Percentiles rank a stretch among this genome's conserved stretches.
phyloP scores from a whole-genome alignment of 768 basidiomycete genomes.

The Boletus vermiculosoides region DNA sequence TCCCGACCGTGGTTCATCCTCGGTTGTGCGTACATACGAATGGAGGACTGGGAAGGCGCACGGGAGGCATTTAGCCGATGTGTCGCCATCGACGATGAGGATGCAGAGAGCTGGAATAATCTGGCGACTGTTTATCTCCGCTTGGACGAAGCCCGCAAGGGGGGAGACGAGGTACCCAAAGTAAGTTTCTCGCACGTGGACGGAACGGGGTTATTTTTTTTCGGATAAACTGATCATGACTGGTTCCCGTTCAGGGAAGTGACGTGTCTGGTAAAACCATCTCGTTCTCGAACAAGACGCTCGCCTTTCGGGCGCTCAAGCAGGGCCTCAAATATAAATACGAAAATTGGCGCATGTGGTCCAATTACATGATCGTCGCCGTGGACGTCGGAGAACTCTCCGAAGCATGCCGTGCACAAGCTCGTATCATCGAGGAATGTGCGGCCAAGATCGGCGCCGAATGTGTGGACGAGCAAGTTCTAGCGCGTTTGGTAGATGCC shows the following conservation, averaged over 20 bases:
- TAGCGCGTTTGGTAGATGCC: slow-evolving; percentile 86
- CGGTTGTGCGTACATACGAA: slow-evolving; percentile 85
- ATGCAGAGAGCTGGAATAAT: slow-evolving; percentile 98
- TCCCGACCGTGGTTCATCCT: slow-evolving; percentile 94
- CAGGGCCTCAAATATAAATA: slow-evolving; percentile 83
- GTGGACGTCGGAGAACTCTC: slow-evolving; percentile 91
- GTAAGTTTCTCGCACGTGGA: slow-evolving; percentile 6
- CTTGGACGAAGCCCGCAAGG: slow-evolving; percentile 49
- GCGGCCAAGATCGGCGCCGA: slow-evolving; percentile 44
- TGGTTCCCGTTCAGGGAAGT: slow-evolving; percentile 24
- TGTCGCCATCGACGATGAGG: slow-evolving; percentile 91
- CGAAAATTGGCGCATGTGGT: slow-evolving; percentile 98
- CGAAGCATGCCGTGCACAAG: slow-evolving; percentile 82
- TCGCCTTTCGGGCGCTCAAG: slow-evolving; percentile 91
- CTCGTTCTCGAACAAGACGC: slow-evolving; percentile 72
- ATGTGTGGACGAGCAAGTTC: slow-evolving; percentile 80
- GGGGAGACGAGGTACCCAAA: slow-evolving; percentile 25
- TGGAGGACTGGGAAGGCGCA: slow-evolving; percentile 82
- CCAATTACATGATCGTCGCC: slow-evolving; percentile 92
- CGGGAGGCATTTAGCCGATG: slow-evolving; percentile 82
- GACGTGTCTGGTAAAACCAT: slow-evolving; percentile 33
- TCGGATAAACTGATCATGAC: slow-evolving; percentile 8
- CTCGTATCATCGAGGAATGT: slow-evolving; percentile 69
- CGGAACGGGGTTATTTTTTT: too few species aligned
- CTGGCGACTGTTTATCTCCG: slow-evolving; percentile 92